Evolutionary conservation across 306 rosid species (phyloP).

Genomic region (Prunus campanulata): DNA sequence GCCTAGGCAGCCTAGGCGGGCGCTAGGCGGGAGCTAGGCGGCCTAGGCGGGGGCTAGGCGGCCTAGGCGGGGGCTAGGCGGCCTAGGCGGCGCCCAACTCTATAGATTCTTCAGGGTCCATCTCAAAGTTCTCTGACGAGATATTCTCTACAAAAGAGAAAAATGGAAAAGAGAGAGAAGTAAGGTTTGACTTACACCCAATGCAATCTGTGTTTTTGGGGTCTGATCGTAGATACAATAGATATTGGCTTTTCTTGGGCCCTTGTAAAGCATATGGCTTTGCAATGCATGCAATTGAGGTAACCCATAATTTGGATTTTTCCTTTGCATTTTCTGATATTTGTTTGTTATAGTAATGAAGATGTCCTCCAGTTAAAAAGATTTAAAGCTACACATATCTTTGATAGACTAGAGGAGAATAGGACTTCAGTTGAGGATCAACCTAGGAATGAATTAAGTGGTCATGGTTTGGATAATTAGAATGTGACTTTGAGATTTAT

Average conservation of each 20-base stretch:
- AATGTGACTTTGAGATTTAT: background rate
- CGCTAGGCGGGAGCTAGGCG: no score
- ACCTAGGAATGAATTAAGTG: background rate
- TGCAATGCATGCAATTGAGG: slow-evolving; percentile 94
- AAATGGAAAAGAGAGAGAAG: slow-evolving; percentile 6
- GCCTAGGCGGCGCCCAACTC: no score
- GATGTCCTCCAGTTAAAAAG: background rate
- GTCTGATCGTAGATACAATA: slow-evolving; percentile 90
- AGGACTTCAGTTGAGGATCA: background rate
- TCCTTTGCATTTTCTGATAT: slow-evolving; percentile 14
- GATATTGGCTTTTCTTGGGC: slow-evolving; percentile 98
- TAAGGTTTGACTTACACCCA: slow-evolving; percentile 48
- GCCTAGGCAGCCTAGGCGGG: no score
- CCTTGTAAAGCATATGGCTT: slow-evolving; percentile 78
- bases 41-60: no score
- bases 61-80: no score
- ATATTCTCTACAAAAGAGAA: no score
- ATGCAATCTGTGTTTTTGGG: slow-evolving; percentile 67
- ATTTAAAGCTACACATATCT: background rate
- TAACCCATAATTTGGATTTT: slow-evolving; percentile 29
- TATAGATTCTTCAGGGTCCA: no score
- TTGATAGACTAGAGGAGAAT: background rate
- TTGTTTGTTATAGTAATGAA: background rate
- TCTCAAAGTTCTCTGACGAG: no score
- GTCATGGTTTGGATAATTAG: background rate